These are phyloP conservation scores for Zygotorulaspora danielsina DNA, from an alignment of 805 yeast genomes.

Conservation along the genomic window DNA sequence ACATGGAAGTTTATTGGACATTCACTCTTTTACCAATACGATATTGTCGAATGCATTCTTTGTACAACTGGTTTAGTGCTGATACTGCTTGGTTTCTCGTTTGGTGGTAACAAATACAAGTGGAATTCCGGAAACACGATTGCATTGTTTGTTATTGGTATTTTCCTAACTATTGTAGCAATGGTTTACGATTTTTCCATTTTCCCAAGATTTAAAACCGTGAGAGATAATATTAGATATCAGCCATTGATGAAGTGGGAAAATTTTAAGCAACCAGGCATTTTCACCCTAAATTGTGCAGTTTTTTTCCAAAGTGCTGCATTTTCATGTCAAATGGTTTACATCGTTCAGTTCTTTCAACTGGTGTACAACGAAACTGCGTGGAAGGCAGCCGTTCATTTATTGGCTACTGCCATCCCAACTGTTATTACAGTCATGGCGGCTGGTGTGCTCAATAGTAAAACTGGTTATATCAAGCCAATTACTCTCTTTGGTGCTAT, in stretches of 20 bases:
- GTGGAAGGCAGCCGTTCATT: conserved; percentile 27
- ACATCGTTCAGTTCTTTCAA: conserved; percentile 29
- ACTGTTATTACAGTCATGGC: conserved; percentile 22
- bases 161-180: conserved; percentile 40
- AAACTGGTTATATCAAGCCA: conserved; percentile 37
- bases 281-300: conserved; percentile 19
- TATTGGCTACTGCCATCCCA: conserved; percentile 22
- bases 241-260: conserved; percentile 23
- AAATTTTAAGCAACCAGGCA: conserved; percentile 13
- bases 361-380: conserved; percentile 23
- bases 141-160: conserved; percentile 43
- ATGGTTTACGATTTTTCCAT: conserved; percentile 42
- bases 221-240: conserved; percentile 10
- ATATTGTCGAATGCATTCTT: conserved; percentile 24
- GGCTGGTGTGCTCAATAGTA: conserved; percentile 34
- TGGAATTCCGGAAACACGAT: conserved; percentile 51
- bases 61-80: conserved; percentile 24
- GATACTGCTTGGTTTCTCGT: conserved; percentile 24
- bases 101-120: conserved; percentile 52
- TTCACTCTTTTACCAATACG: conserved; percentile 18
- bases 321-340: conserved; percentile 23
- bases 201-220: conserved; percentile 14
- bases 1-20: conserved; percentile 8
- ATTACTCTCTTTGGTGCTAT: conserved; percentile 32
- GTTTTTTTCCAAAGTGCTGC: conserved; percentile 20